Conservation (phyloP, 305 asterid genomes). For the Fraxinus sp. region DNA sequence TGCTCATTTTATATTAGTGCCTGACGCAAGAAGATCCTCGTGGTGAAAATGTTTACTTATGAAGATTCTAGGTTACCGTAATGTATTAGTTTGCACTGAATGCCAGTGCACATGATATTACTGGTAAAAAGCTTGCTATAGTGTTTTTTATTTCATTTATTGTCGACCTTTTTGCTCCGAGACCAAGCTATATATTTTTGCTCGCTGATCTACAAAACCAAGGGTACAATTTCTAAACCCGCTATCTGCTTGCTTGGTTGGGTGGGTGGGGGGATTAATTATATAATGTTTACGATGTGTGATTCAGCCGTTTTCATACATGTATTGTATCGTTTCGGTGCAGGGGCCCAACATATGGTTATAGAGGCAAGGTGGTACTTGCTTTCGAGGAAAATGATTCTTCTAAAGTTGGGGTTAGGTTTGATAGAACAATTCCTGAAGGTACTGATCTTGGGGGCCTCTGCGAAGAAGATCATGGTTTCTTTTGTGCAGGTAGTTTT, state of each 20-base stretch:
- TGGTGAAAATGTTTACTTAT: background rate
- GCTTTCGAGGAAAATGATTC: slow-evolving; percentile 79
- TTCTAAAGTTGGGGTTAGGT: slow-evolving; percentile 88
- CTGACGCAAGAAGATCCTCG: background rate
- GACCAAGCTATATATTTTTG: background rate
- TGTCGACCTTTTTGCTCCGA: background rate
- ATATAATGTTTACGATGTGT: background rate
- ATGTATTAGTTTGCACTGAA: background rate
- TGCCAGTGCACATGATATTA: background rate
- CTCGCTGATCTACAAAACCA: background rate
- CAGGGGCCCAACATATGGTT: slow-evolving; percentile 80
- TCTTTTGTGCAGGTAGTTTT: slow-evolving; percentile 73
- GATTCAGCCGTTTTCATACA: slow-evolving; percentile 5
- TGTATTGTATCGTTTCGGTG: slow-evolving; percentile 5
- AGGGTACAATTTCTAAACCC: background rate
- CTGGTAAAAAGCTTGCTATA: background rate
- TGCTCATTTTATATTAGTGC: background rate
- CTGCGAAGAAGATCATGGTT: slow-evolving; percentile 91
- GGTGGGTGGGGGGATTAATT: background rate
- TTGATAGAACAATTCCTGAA: slow-evolving; percentile 73
- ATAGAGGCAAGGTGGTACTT: slow-evolving; percentile 78
- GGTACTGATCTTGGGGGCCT: slow-evolving; percentile 90
- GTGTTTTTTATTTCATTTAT: background rate
- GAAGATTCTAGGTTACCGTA: background rate
- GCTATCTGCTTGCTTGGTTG: background rate